Conservation (phyloP, 257 asterid species). For the Paulownia fortunei region DNA sequence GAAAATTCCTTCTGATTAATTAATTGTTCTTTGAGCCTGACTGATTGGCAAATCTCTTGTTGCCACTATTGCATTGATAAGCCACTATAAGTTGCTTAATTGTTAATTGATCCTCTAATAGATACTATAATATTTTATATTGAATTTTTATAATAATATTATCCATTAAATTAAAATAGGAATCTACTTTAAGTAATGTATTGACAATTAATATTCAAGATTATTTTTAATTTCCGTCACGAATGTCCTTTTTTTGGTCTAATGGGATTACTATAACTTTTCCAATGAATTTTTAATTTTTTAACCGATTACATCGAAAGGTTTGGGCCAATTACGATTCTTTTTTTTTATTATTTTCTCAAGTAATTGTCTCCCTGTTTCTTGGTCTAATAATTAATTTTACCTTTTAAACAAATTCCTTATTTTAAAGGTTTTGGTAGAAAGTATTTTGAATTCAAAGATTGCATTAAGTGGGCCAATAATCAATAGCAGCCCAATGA, state of each 20-base stretch:
- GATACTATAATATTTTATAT: background rate
- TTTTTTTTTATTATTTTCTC: no score
- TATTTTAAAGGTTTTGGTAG: background rate
- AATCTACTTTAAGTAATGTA: background rate
- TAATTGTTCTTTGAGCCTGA: background rate
- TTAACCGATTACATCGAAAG: no score
- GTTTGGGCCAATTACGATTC: no score
- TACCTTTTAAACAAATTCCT: no score
- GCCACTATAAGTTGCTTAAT: background rate
- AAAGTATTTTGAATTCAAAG: no score
- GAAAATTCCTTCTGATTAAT: background rate
- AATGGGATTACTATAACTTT: background rate
- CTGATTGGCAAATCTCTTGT: background rate
- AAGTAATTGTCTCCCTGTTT: no score
- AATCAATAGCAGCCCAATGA: background rate
- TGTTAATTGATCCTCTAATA: slow-evolving; percentile 17
- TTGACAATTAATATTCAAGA: background rate
- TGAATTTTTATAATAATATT: background rate
- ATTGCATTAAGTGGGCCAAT: no score
- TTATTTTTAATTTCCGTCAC: background rate
- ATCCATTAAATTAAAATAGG: background rate
- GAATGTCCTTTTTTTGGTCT: background rate
- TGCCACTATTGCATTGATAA: background rate
- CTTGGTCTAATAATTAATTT: no score
- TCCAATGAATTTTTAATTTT: no score